Base-by-base conservation (phyloP, 305 asterid genomes). In the Solanum hybrid region DNA sequence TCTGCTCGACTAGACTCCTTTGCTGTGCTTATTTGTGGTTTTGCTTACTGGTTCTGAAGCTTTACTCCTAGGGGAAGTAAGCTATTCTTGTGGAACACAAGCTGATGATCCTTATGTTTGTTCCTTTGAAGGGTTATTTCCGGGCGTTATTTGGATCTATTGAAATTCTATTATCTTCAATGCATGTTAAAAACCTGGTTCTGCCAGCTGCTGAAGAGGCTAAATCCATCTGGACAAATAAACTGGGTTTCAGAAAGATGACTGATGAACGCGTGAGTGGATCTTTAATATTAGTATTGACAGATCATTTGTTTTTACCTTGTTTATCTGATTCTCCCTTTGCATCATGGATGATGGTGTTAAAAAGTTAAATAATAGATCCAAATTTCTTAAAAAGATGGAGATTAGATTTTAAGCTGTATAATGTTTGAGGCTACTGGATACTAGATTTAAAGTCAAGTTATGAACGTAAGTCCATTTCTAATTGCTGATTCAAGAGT, bases 131-230 rank as follows among this genome's bases (percentile, higher is more conserved):
- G 99, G 99, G 99, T 73, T 97, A 95, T 90, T 97, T 97, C 89
- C 99, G 91, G 91, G 99, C 98, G 22, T 89, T 97, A 82, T 97
- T 97, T 93, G 94, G 94, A 29, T 97, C 98, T 93, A 95, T 97
- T 41, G 98, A 97, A 95, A 87, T 91, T 90, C 90, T 97, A 89
- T 94, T 97, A 84, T 90, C 92, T 24, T 95, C 99, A 85, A 90
- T 97, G 98, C 92, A 89, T 72, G 98, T 97, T 89, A 95, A 94
- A 90, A 94, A 89, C 92, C 94, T 97, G 90, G 99, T 97, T 87
- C 95, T 97, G 82, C 99, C 99, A 88, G 98, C 99, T 90, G 99
- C 99, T 51, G 98, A 94, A 94, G 99, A 97, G 93, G 99, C 99
- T 86, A 98, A 97, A 92, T 95, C 98, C 86, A 97, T 97, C 94